These are phyloP conservation scores for Lichtheimia ramosa DNA, from an alignment of 371 early-diverging fungal genomes.

Conservation along the genomic window DNA sequence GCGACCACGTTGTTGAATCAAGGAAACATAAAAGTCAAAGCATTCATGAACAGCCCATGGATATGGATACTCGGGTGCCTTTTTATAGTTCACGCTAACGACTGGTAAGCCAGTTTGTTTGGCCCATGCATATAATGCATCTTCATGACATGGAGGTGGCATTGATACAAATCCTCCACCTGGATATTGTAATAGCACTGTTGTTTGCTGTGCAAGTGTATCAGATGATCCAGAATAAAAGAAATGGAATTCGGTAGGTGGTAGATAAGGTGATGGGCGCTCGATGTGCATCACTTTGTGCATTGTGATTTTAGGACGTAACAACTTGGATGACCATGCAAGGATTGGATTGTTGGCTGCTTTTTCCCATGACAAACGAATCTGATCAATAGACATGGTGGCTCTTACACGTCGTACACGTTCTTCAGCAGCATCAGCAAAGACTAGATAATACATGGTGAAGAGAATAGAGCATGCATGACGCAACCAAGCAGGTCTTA, in stretches of 20 bases:
- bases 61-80: constrained; percentile 95
- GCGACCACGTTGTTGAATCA: constrained; percentile 67
- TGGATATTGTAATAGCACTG: constrained; percentile 76
- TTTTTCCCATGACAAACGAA: constrained; percentile 93
- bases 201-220: constrained; percentile 44
- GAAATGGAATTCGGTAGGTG: constrained; percentile 54
- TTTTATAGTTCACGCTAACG: constrained; percentile 87
- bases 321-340: constrained; percentile 44
- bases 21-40: constrained; percentile 80
- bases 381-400: constrained; percentile 80
- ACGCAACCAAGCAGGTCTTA: constrained; percentile 73
- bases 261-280: constrained; percentile 36
- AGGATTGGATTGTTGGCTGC: constrained; percentile 67
- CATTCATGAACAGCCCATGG: constrained; percentile 93
- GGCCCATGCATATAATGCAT: constrained; percentile 71
- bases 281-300: constrained; percentile 55
- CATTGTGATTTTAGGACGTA: constrained; percentile 58
- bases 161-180: constrained; percentile 89
- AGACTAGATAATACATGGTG: constrained; percentile 81
- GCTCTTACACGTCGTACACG: constrained; percentile 82
- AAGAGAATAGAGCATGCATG: constrained; percentile 80
- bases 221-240: constrained; percentile 43
- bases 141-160: constrained; percentile 78
- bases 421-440: constrained; percentile 83
- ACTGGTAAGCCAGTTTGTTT: constrained; percentile 67